Conservation (phyloP, 2,329 filamentous ascomycete species). For the Aaosphaeria pasadenensis region DNA sequence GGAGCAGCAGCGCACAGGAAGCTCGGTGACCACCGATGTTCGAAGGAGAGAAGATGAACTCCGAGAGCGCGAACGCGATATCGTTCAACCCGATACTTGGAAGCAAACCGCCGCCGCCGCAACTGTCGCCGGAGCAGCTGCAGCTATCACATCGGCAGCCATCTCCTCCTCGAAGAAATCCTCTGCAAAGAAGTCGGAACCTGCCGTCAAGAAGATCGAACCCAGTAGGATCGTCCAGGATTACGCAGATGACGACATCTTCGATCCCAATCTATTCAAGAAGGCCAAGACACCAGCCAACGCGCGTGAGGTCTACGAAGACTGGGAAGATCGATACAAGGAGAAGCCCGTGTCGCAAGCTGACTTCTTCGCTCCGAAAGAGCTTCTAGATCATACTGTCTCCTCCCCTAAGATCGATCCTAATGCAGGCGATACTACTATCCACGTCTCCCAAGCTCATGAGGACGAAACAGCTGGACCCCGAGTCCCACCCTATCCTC, state of each 20-base stretch:
- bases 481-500: conserved; percentile 33
- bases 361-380: conserved; percentile 47
- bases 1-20: conserved; percentile 28
- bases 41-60: conserved; percentile 33
- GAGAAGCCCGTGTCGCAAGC: conserved; percentile 39
- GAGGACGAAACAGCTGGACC: conserved; percentile 31
- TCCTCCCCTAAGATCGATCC: conserved; percentile 39
- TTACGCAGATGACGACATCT: conserved; percentile 45
- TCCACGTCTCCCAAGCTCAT: conserved; percentile 42
- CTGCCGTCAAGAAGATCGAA: conserved; percentile 35
- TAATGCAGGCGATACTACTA: conserved; percentile 43
- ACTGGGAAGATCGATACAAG: conserved; percentile 43
- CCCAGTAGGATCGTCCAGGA: conserved; percentile 31
- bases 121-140: conserved; percentile 30
- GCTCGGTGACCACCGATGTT: conserved; percentile 28
- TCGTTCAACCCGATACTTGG: conserved; percentile 33
- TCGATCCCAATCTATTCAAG: conserved; percentile 46
- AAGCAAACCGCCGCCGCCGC: conserved; percentile 36
- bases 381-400: conserved; percentile 39
- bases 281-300: conserved; percentile 30
- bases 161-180: conserved; percentile 21
- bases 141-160: conserved; percentile 27
- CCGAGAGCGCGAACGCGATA: conserved; percentile 30
- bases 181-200: conserved; percentile 10
- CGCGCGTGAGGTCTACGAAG: conserved; percentile 41